Evolutionary conservation across 129 eudicot genomes (phyloP).

Genomic region (Chrysanthemum makinoi): DNA sequence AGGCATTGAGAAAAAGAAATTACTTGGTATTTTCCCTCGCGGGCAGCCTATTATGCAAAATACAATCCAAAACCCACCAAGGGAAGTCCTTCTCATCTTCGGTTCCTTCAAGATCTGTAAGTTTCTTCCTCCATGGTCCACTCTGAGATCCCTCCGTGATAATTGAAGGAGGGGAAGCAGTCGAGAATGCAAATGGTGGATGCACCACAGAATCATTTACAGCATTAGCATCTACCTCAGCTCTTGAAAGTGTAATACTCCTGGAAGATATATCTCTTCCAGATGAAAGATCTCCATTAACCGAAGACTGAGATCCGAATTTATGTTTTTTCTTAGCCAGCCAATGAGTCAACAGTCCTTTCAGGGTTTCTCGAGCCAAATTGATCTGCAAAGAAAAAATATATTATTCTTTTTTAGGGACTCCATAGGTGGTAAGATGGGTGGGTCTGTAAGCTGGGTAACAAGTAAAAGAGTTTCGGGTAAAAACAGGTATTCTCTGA

Average conservation of each 20-base stretch:
- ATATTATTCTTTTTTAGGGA: neutral
- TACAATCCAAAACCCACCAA: constrained; percentile 84
- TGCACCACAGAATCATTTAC: constrained; percentile 72
- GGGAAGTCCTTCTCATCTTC: constrained; percentile 96
- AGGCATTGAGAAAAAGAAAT: constrained; percentile 17
- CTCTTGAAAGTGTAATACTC: constrained; percentile 53
- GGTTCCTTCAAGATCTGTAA: constrained; percentile 72
- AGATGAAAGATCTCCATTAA: constrained; percentile 60
- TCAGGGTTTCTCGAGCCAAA: constrained; percentile 91
- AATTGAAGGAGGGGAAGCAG: constrained; percentile 71
- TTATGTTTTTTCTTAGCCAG: constrained; percentile 68
- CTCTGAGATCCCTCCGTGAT: constrained; percentile 88
- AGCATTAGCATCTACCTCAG: constrained; percentile 62
- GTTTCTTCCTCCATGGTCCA: constrained; percentile 94
- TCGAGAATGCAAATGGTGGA: constrained; percentile 83
- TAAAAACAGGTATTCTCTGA: too few species aligned
- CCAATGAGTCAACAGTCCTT: constrained; percentile 86
- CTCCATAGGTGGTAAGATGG: neutral
- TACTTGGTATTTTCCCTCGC: constrained; percentile 95
- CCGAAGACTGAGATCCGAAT: constrained; percentile 53
- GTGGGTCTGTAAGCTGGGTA: too few species aligned
- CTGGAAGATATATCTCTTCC: constrained; percentile 59
- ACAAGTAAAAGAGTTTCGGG: too few species aligned
- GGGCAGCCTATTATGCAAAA: constrained; percentile 82
- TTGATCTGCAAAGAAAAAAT: constrained; percentile 53